Evolutionary conservation across 805 yeast species (phyloP).

Genomic region (Spathaspora gorwiae): DNA sequence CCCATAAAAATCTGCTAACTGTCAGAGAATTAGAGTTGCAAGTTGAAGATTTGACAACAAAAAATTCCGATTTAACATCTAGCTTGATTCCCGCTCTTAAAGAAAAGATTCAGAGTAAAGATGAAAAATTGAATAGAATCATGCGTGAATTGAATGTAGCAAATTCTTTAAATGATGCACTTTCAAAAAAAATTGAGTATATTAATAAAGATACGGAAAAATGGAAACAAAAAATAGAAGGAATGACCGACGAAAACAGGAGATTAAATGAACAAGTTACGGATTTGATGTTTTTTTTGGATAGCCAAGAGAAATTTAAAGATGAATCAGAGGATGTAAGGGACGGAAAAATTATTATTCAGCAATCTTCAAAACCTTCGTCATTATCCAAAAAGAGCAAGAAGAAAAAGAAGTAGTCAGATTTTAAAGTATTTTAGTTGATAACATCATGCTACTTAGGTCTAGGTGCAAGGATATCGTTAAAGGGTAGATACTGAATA

Average conservation of each 20-base stretch:
- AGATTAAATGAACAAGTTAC: constrained; percentile 61
- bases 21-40: constrained; percentile 21
- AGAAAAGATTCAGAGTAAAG: constrained; percentile 24
- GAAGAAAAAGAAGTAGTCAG: constrained; percentile 14
- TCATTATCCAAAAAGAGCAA: constrained; percentile 5
- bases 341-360: constrained; percentile 62
- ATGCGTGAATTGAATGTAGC: constrained; percentile 26
- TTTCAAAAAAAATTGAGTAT: constrained; percentile 35
- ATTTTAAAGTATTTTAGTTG: neutral
- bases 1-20: constrained; percentile 4
- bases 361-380: constrained; percentile 15
- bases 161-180: constrained; percentile 33
- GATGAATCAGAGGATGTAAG: constrained; percentile 67
- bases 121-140: constrained; percentile 23
- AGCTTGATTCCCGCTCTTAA: constrained; percentile 30
- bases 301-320: constrained; percentile 66
- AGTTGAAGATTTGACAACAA: constrained; percentile 22
- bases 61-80: constrained; percentile 20
- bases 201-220: constrained; percentile 21
- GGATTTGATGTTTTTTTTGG: constrained; percentile 78
- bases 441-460: neutral
- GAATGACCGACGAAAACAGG: constrained; percentile 34
- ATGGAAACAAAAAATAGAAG: constrained; percentile 19
- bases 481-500: neutral
- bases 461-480: too few species aligned